Base-by-base conservation (phyloP, 148 eudicot species). In the Selenicereus undatus region DNA sequence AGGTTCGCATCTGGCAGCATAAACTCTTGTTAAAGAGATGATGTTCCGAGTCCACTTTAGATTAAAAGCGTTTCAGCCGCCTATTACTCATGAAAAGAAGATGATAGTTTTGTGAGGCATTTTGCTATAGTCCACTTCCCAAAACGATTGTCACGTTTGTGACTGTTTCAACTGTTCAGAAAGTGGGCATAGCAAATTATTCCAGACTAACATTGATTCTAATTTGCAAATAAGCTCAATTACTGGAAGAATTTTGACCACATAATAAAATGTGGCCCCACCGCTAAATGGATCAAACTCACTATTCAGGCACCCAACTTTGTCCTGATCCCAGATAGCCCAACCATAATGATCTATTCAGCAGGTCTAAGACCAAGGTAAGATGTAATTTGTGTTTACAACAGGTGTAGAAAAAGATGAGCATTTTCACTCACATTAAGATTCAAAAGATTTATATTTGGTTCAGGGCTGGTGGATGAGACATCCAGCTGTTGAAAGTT, bases 401-500 rank as follows among this genome's bases (percentile, higher is more conserved):
- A 22, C 2, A 27, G 3, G 12, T 11, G 0, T 26, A 5, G 17
- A 24, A 66, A 21, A 21, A 76, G 69, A 54, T 4, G 35, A 17
- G 79, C 10, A 30, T 32, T 52, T 20, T 50, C 5, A 68, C 76
- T 58, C 52, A 83, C 82, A 50, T 27, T 56, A 27, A 69, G 71
- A 68, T 42, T 83, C 10, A 69, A 70, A 73, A 64, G 43, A 65
- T 73, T 9, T 26, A 66, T 66, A 66, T 27, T 74, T 32, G 27
- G 58, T 78, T 70, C 42, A 74, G 75, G 51, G 85, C 79, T 65
- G 77, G 84, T 54, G 78, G 71, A 66, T 69, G 78, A 82, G 78
- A 82, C 79, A 71, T 91, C 92, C n/a, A 81, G 77, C 36, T 83
- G 90, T 75, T 84, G 88, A 72, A 89, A 83, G 84, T 83, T 84